Evolutionary conservation across 257 asterid genomes (phyloP).

Genomic region (Capsicum baccatum): DNA sequence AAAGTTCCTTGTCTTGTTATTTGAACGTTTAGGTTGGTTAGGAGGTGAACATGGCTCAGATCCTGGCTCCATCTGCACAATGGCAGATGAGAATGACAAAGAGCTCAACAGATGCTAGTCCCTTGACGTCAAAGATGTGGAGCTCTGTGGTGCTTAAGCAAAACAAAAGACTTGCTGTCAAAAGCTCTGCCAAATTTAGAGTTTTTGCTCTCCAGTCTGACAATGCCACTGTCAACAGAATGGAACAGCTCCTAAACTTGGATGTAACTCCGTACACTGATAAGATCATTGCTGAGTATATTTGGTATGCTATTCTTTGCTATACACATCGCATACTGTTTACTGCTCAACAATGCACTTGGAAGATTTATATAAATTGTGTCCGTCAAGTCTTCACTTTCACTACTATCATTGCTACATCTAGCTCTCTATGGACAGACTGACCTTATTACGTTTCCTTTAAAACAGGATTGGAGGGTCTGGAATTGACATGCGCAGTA

Average conservation of each 20-base stretch:
- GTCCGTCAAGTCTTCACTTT: not conserved
- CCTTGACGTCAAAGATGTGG: slow-evolving; percentile 72
- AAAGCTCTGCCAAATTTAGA: slow-evolving; percentile 64
- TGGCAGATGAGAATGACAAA: slow-evolving; percentile 87
- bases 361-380: not conserved
- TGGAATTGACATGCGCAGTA: slow-evolving; percentile 90
- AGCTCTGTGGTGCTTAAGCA: slow-evolving; percentile 72
- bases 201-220: slow-evolving; percentile 67
- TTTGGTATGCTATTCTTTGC: slow-evolving; percentile 57
- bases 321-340: not conserved
- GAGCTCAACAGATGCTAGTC: slow-evolving; percentile 58
- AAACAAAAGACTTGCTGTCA: slow-evolving; percentile 58
- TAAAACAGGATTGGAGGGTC: slow-evolving; percentile 88
- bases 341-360: not conserved
- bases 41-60: slow-evolving; percentile 81
- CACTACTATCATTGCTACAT: not conserved
- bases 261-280: slow-evolving; percentile 82
- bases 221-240: slow-evolving; percentile 73
- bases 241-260: slow-evolving; percentile 87
- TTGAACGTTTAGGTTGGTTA: slow-evolving; percentile 37
- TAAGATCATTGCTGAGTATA: slow-evolving; percentile 90
- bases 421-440: not conserved
- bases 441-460: not conserved
- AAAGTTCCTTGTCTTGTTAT: slow-evolving; percentile 26
- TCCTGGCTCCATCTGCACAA: slow-evolving; percentile 92